Evolutionary conservation across 306 rosid species (phyloP), one percentile per base, ranked within the genome.

Genomic region (Mucuna pruriens): DNA sequence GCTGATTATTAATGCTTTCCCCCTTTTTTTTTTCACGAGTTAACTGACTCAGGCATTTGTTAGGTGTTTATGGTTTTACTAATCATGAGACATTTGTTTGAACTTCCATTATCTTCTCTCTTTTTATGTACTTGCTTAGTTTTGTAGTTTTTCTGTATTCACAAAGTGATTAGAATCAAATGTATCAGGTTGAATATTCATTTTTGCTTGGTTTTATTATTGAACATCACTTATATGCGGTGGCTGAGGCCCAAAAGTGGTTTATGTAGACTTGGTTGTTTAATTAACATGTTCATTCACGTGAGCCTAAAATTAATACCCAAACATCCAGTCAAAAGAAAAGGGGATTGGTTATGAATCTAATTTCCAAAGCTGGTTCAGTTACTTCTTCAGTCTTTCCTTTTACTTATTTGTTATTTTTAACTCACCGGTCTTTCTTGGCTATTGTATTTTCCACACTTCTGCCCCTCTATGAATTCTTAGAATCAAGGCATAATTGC

Each of bases 1-100:
- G 42, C 44, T 38, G 46, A 34, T 49, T 42, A 16, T 42, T 49
- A 51, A 15, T 33, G 66, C 49, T 36, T 34, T 36, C 74, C 48
- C 74, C 17, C 29, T 19, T 31, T 6, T 65, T 66, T 51, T 62
- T 31, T 52, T 52, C 17, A 23, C 73, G 31, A 77, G 17, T 33
- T 49, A 77, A 49, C 54, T 64, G n/a, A n/a, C n/a, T n/a, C 73
- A 4, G 62, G 63, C 66, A 52, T 67, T 55, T 77, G 55, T 36
- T 65, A 66, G 67, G 44, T 74, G 25, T 38, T 23, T 23, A 36
- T 22, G 13, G 19, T 55, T 55, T 57, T 34, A 17, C 54, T 57
- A 39, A 17, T 34, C 55, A 22, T 58, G 55, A 51, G 63, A 29
- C 44, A 31, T 49, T 49, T 31, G 45, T 78, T 54, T 64, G 51